Conservation (phyloP, 208 protist species). For the Novymonas esmeraldas region DNA sequence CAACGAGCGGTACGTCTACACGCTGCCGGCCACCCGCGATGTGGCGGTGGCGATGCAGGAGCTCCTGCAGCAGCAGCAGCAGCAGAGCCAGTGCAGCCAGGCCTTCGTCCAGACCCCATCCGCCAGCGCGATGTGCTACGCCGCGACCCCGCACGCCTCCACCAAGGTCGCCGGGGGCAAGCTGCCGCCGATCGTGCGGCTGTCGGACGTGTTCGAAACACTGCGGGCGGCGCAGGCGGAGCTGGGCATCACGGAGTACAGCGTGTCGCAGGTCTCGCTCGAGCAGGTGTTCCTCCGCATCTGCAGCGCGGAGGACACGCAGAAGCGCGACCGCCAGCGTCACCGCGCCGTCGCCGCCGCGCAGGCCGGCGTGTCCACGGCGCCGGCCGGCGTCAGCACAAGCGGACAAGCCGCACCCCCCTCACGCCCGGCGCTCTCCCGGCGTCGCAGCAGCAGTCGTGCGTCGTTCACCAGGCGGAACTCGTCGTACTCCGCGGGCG, state of each 20-base stretch:
- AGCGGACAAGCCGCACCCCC: not conserved
- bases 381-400: not conserved
- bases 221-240: constrained; percentile 36
- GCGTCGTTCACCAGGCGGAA: not conserved
- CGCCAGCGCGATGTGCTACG: not conserved
- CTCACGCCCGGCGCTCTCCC: not conserved
- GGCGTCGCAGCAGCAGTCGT: not conserved
- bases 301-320: constrained; percentile 29
- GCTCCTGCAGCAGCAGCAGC: constrained; percentile 21
- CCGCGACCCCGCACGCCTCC: constrained; percentile 1
- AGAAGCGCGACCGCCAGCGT: constrained; percentile 6
- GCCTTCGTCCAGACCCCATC: constrained; percentile 3
- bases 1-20: constrained; percentile 46
- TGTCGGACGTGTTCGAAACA: constrained; percentile 53
- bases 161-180: not conserved
- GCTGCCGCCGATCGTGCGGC: constrained; percentile 18
- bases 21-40: constrained; percentile 32
- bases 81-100: constrained; percentile 21
- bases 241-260: constrained; percentile 74
- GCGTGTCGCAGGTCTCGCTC: constrained; percentile 67
- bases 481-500: not conserved
- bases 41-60: constrained; percentile 31
- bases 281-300: constrained; percentile 77
- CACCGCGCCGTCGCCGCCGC: not conserved
- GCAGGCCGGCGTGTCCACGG: not conserved